Base-by-base conservation (phyloP, 768 basidiomycete species). In the Psilocybe azurescens region DNA sequence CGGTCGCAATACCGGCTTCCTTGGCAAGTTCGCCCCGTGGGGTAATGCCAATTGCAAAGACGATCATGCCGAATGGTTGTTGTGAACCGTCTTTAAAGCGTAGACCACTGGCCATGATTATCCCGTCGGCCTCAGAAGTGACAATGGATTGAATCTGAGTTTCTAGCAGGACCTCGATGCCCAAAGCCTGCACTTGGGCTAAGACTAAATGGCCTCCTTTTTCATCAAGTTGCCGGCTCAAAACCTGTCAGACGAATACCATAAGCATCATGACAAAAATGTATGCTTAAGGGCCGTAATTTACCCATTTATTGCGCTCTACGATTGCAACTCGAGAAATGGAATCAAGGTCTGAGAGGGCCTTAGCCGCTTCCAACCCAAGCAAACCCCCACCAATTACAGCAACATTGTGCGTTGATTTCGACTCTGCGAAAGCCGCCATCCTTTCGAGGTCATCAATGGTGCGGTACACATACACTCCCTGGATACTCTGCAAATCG, bases 341-440 rank as follows among this genome's bases (percentile, higher is more conserved):
- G 13, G 59, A 41, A 5, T 73, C 74, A 61, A 89, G 74, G 70
- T 91, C 90, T 66, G 85, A 84, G 6, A 85, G 78, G 0, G 89
- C 90, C 68, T 91, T 91, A 3, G 89, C 90, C 2, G 90, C 89
- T 73, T 91, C 90, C 33, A 92, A 75, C 10, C 89, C 90, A 16
- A 91, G 81, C 10, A 92, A 72, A 8, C 89, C 90, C 8, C 90
- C 90, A 18, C 90, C 90, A 13, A 92, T 79, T 2, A 91, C 82
- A 1, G 82, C 78, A 0, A 83, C 87, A 51, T 74, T 75, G 33
- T 80, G 81, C 7, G 86, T 77, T 1, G 74, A 70, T 8, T 77
- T 75, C 50, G 73, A 66, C 49, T 85, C 78, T 3, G 87, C 79
- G 67, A 87, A 91, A n/a, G 73, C 67, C 52, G 90, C 81, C 61